phyloP scores from a whole-genome alignment of 2,329 filamentous ascomycete genomes.

The Coleophoma crateriformis region DNA sequence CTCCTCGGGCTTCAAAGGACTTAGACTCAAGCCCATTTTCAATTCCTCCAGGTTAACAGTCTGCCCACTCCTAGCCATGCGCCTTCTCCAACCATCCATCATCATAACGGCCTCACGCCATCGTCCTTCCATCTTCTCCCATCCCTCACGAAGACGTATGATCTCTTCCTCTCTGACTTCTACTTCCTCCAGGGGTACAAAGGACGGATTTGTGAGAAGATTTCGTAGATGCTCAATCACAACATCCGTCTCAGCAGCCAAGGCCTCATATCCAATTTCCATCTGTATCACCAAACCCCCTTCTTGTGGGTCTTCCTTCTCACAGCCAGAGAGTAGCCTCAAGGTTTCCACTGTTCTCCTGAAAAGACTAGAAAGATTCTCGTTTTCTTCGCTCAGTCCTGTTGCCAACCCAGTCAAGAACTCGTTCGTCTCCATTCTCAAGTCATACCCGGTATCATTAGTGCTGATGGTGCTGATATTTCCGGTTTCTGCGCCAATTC shows the following conservation, averaged over 20 bases:
- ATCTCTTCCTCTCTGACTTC: slow-evolving; percentile 92
- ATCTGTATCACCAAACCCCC: slow-evolving; percentile 17
- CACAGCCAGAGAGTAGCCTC: slow-evolving; percentile 61
- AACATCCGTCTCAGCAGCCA: slow-evolving; percentile 68
- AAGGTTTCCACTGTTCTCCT: slow-evolving; percentile 66
- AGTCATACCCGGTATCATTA: slow-evolving; percentile 55
- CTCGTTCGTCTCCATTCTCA: slow-evolving; percentile 83
- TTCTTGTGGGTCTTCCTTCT: slow-evolving; percentile 28
- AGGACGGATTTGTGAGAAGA: slow-evolving; percentile 90
- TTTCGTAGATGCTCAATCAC: slow-evolving; percentile 77
- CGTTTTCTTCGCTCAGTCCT: slow-evolving; percentile 86
- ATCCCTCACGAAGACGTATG: slow-evolving; percentile 71
- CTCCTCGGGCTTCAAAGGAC: slow-evolving; percentile 50
- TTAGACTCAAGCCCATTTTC: slow-evolving; percentile 61
- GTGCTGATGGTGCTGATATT: slow-evolving; percentile 8
- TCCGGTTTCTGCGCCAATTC: slow-evolving; percentile 36
- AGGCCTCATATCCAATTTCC: slow-evolving; percentile 48
- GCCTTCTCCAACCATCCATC: slow-evolving; percentile 87
- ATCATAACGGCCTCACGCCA: slow-evolving; percentile 87
- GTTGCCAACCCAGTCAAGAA: slow-evolving; percentile 83
- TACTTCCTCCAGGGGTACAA: slow-evolving; percentile 92
- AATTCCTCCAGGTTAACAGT: slow-evolving; percentile 65
- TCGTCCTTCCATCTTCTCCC: slow-evolving; percentile 87
- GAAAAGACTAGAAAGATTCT: slow-evolving; percentile 68
- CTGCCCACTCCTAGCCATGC: slow-evolving; percentile 66